Evolutionary conservation across 140 eudicot species (phyloP).

Genomic region (Cichorium intybus): DNA sequence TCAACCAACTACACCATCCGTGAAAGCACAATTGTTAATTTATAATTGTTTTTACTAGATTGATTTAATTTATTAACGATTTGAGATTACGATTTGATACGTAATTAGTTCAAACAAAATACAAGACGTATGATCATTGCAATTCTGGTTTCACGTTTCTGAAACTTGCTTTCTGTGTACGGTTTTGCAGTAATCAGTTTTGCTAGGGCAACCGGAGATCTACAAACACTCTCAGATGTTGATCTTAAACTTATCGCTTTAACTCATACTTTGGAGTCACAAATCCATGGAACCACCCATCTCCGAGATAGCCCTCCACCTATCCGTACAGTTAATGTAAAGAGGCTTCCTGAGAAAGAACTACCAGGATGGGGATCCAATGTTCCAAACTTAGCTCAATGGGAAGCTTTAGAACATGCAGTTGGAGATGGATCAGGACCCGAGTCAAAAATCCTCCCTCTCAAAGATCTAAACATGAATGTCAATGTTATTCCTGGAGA

Average conservation of each 20-base stretch:
- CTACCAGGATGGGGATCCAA: conserved; percentile 98
- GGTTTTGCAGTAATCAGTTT: conserved; percentile 61
- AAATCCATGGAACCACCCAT: conserved; percentile 85
- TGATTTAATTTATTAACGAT: neutral
- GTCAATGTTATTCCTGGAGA: conserved; percentile 41
- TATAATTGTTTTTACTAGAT: neutral
- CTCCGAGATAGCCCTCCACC: conserved; percentile 86
- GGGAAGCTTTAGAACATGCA: conserved; percentile 86
- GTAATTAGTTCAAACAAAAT: too few relatives aligned
- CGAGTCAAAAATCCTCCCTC: conserved; percentile 72
- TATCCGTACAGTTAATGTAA: conserved; percentile 71
- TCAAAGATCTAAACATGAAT: conserved; percentile 69
- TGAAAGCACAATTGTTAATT: neutral
- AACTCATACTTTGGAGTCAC: conserved; percentile 80
- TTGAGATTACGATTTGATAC: too few relatives aligned
- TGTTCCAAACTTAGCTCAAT: conserved; percentile 86
- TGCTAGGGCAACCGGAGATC: conserved; percentile 94
- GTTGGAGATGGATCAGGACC: conserved; percentile 43
- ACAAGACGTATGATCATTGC: too few relatives aligned
- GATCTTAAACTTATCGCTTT: conserved; percentile 95
- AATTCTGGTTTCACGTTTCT: neutral
- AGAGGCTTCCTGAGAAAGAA: conserved; percentile 89
- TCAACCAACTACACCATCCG: neutral
- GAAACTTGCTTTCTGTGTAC: neutral
- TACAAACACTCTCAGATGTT: conserved; percentile 96